Percentiles rank a stretch among this genome's conserved stretches.
Conservation (phyloP, 371 early-diverging fungal genomes). For the Mucor irregularis region DNA sequence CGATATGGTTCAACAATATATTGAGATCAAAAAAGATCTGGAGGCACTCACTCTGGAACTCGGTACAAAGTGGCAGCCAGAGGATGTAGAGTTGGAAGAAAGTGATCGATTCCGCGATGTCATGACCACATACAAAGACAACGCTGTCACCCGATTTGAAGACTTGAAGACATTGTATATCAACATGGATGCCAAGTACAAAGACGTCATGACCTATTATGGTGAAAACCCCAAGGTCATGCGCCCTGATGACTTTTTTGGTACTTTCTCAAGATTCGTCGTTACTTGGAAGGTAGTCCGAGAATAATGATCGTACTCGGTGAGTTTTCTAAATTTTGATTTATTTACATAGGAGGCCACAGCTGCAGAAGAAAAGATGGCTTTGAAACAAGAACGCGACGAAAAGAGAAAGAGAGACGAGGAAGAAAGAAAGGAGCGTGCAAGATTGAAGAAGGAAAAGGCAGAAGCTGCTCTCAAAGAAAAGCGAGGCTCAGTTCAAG, state of each 20-base stretch:
- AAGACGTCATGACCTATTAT: constrained; percentile 37
- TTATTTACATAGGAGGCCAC: constrained; percentile 29
- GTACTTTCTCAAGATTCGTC: constrained; percentile 28
- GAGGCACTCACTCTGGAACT: constrained; percentile 31
- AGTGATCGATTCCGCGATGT: constrained; percentile 28
- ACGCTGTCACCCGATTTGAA: constrained; percentile 26
- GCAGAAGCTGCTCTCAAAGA: constrained; percentile 22
- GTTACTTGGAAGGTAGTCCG: constrained; percentile 26
- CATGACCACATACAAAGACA: constrained; percentile 25
- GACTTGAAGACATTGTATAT: constrained; percentile 33
- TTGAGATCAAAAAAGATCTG: constrained; percentile 35
- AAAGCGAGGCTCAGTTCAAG: constrained; percentile 21
- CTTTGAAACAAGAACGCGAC: constrained; percentile 35
- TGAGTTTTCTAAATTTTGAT: background rate
- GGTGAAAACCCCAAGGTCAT: constrained; percentile 40
- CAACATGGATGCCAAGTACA: constrained; percentile 41
- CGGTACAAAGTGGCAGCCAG: constrained; percentile 32
- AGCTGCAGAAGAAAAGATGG: constrained; percentile 40
- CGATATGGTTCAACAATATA: constrained; percentile 42
- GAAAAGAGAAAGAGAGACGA: constrained; percentile 40
- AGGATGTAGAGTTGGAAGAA: constrained; percentile 32
- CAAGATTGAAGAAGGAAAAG: constrained; percentile 28
- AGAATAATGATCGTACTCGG: background rate
- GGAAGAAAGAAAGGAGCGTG: constrained; percentile 33
- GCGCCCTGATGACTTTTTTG: constrained; percentile 40